Evolutionary conservation across 2,329 filamentous ascomycete genomes (phyloP), one percentile per base, ranked within the genome.

Genomic region (Leptographium wingfieldii): DNA sequence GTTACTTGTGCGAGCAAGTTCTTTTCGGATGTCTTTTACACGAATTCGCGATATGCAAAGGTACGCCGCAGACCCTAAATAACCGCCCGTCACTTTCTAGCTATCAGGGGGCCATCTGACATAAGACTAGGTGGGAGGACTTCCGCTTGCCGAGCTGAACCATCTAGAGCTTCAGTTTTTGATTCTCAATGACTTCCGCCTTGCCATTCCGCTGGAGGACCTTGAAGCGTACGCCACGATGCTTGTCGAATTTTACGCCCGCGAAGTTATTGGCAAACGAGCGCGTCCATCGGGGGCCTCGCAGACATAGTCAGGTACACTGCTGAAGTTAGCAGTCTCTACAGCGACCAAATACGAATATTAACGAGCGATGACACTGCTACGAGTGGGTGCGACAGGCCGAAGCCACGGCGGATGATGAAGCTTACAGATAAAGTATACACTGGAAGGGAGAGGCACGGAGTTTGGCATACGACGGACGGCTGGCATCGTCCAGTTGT

Each of bases 1-100:
- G 94, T 99, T 53, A 99, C 94, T 3, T 97, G 94, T 73, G 92
- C 94, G 5, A 97, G 92, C 82, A 99, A 99, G 73, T 99, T 97
- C 79, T 99, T 99, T 74, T 97, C 92, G 5, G 83, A 99, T 74
- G 92, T 97, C 49, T 99, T 99, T 68, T 99, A 97, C 71, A 99
- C 94, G 11, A 99, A 99, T 73, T 97, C 94, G 59, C 84, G 94
- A 84, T 99, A 99, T 72, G 94, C 94, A 62, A 99, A 97, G 88
- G 94, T 96, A 79, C 64, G 79, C 75, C 35, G 31, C 52, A 19
- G 38, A 5, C 14, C 40, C 31, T 53, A 29, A 25, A 52, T n/a
- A 53, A 25, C 46, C 22, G 11, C 10, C 7, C 19, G n/a, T 46
- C 43, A 19, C 43, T 6, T 3, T 19, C 16, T 54, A 5, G 16